Evolutionary conservation across 768 basidiomycete genomes (phyloP).

Genomic region (Lepiota subincarnata): DNA sequence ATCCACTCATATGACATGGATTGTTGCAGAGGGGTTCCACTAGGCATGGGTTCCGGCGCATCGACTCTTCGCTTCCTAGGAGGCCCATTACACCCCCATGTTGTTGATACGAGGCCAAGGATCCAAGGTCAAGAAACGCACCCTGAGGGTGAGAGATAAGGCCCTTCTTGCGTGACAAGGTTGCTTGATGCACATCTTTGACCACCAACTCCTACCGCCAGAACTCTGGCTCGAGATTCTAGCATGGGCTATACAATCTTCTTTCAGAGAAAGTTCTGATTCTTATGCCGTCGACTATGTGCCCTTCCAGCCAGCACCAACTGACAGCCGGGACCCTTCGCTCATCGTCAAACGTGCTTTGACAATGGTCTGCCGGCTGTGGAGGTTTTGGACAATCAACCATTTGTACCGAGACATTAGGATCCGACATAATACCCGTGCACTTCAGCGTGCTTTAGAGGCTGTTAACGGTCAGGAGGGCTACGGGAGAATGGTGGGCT

Average conservation of each 20-base stretch:
- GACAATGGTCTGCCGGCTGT: slow-evolving; percentile 52
- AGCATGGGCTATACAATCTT: slow-evolving; percentile 32
- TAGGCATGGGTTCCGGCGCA: no score
- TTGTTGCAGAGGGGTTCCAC: no score
- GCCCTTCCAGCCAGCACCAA: slow-evolving; percentile 42
- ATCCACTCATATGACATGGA: no score
- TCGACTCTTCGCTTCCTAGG: no score
- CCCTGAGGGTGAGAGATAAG: slow-evolving; percentile 2
- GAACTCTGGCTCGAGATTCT: slow-evolving; percentile 57
- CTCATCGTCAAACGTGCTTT: slow-evolving; percentile 37
- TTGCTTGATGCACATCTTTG: slow-evolving; percentile 8
- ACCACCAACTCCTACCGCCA: slow-evolving; percentile 34
- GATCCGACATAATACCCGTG: slow-evolving; percentile 28
- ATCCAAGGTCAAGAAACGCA: no score
- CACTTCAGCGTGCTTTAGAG: slow-evolving; percentile 25
- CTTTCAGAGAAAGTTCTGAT: slow-evolving; percentile 16
- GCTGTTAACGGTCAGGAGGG: slow-evolving; percentile 24
- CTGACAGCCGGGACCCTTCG: slow-evolving; percentile 23
- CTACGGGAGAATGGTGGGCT: slow-evolving; percentile 29
- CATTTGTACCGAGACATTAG: slow-evolving; percentile 54
- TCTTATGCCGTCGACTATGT: slow-evolving; percentile 29
- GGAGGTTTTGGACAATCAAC: slow-evolving; percentile 43
- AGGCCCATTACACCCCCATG: no score
- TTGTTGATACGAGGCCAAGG: no score
- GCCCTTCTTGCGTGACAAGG: not conserved